phyloP scores from a whole-genome alignment of 2,329 filamentous ascomycete genomes.

The Botrytis hyacinthi region DNA sequence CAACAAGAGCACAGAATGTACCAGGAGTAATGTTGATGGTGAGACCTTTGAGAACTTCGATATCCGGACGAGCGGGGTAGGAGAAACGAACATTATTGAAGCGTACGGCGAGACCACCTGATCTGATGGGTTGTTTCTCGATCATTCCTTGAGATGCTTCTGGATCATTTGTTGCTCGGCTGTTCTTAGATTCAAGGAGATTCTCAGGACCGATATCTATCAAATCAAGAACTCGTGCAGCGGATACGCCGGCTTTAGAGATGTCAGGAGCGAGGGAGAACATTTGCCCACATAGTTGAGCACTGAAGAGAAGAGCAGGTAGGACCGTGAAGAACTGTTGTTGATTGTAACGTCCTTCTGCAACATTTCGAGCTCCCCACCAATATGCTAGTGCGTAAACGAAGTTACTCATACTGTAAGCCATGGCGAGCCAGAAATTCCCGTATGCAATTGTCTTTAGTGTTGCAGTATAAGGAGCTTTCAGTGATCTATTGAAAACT shows the following conservation, averaged over 20 bases:
- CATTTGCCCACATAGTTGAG: constrained; percentile 70
- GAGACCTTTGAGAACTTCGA: constrained; percentile 55
- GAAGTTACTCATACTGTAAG: constrained; percentile 60
- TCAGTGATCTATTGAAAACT: constrained; percentile 54
- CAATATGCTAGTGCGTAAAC: constrained; percentile 75
- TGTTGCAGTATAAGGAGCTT: constrained; percentile 54
- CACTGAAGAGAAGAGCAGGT: constrained; percentile 67
- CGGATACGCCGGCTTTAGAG: constrained; percentile 60
- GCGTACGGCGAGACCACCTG: constrained; percentile 29
- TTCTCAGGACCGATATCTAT: constrained; percentile 44
- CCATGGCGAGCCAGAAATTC: constrained; percentile 56
- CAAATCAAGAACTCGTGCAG: constrained; percentile 54
- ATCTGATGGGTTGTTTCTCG: constrained; percentile 1
- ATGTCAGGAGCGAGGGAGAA: constrained; percentile 73
- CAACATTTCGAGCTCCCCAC: constrained; percentile 73
- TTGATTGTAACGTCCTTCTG: constrained; percentile 60
- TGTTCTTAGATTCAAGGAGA: neutral
- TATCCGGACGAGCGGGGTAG: constrained; percentile 62
- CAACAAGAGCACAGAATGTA: constrained; percentile 62
- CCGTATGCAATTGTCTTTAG: constrained; percentile 40
- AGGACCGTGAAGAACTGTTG: constrained; percentile 73
- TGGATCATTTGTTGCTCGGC: neutral
- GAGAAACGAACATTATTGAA: constrained; percentile 61
- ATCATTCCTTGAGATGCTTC: neutral
- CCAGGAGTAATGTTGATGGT: constrained; percentile 56